These are phyloP conservation scores for Psidium guajava DNA, from an alignment of 345 rosid species.

Conservation along the genomic window DNA sequence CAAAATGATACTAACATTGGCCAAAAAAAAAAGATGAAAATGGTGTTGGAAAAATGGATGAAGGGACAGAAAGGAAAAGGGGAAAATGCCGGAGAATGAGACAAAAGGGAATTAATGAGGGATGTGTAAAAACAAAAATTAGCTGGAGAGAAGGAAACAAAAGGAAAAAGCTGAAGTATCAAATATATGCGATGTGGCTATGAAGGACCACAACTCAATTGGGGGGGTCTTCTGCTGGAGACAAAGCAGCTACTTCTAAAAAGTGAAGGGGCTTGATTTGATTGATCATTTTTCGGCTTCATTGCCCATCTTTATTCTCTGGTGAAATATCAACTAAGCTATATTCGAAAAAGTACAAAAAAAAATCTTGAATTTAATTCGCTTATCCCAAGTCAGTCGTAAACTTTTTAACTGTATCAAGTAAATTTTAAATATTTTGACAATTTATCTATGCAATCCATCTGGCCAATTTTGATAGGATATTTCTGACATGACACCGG, in stretches of 20 bases:
- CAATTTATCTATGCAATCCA: too few species aligned
- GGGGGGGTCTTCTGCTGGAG: neutral
- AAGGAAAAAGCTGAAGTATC: neutral
- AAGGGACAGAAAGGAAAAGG: neutral
- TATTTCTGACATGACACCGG: too few species aligned
- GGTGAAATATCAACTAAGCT: neutral
- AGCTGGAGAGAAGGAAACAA: neutral
- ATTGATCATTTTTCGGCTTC: conserved; percentile 6
- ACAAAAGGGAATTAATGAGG: conserved; percentile 5
- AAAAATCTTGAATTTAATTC: too few species aligned
- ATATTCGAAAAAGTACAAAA: too few species aligned
- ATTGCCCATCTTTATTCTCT: neutral
- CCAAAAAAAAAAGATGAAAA: neutral
- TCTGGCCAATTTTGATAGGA: too few species aligned
- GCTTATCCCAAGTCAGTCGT: too few species aligned
- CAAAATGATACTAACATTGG: neutral
- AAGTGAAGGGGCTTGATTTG: conserved; percentile 14
- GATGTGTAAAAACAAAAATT: neutral
- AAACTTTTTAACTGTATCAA: too few species aligned
- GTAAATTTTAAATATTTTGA: too few species aligned
- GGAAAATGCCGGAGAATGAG: neutral
- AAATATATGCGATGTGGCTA: neutral
- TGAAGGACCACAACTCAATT: neutral
- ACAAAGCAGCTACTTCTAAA: conserved; percentile 1
- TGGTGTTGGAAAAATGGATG: neutral